Conservation (phyloP, 352 stramenopile genomes). For the Pythium oligandrum region DNA sequence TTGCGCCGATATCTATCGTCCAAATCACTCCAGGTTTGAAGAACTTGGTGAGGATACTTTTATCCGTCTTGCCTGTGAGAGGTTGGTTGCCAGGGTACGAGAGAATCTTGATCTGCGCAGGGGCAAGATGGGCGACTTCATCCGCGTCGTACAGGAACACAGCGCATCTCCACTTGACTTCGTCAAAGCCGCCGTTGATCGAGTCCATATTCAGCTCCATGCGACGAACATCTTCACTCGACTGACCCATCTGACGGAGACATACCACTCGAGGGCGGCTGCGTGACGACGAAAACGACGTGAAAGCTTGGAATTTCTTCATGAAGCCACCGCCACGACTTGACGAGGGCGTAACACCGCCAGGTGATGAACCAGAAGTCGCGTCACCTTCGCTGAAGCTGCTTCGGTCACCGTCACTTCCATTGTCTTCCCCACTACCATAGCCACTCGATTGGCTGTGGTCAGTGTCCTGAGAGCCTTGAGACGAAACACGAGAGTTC, state of each 20-base stretch:
- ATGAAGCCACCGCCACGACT: conserved; percentile 46
- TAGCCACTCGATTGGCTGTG: conserved; percentile 23
- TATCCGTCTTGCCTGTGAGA: conserved; percentile 56
- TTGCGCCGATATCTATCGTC: conserved; percentile 79
- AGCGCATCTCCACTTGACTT: conserved; percentile 86
- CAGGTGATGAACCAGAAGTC: neutral
- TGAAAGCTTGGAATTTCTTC: conserved; percentile 74
- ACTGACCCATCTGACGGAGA: conserved; percentile 64
- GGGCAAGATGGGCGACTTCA: conserved; percentile 70
- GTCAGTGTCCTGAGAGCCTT: conserved; percentile 28
- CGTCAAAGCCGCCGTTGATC: conserved; percentile 77
- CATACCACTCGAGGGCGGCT: conserved; percentile 45
- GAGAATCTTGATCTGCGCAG: conserved; percentile 76
- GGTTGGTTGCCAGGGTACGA: conserved; percentile 67
- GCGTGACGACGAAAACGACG: conserved; percentile 58
- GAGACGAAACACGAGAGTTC: conserved; percentile 36
- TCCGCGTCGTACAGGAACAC: conserved; percentile 81
- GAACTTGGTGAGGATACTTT: conserved; percentile 67
- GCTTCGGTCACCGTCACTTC: conserved; percentile 26
- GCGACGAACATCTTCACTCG: conserved; percentile 58
- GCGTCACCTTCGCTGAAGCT: conserved; percentile 41
- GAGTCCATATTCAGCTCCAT: conserved; percentile 81
- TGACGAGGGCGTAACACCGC: neutral
- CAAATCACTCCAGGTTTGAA: conserved; percentile 73
- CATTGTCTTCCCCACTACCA: conserved; percentile 31